Conservation (phyloP, 2,329 filamentous ascomycete genomes). For the Aspergillus sp. region DNA sequence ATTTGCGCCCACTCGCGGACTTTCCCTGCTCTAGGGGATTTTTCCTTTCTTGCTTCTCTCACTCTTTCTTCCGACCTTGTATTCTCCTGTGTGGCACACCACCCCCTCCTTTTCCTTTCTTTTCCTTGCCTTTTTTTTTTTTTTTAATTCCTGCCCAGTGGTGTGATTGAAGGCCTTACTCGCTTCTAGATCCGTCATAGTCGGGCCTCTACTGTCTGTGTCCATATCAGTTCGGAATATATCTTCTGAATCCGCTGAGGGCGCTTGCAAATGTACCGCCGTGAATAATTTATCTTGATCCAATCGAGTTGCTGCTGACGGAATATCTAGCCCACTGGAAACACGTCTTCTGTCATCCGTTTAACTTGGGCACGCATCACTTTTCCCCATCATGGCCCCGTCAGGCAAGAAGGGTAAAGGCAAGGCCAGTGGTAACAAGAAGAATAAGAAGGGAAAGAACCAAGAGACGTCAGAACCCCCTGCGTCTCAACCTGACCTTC, state of each 20-base stretch:
- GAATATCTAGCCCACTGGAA: constrained; percentile 29
- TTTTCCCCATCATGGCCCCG: constrained; percentile 27
- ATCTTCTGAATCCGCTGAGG: constrained; percentile 29
- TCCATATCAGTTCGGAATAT: constrained; percentile 30
- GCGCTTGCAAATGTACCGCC: constrained; percentile 33
- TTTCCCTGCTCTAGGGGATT: constrained; percentile 13
- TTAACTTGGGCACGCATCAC: constrained; percentile 33
- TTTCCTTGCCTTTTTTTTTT: constrained; percentile 3
- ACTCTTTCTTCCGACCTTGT: constrained; percentile 18
- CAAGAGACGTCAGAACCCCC: constrained; percentile 29
- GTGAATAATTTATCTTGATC: constrained; percentile 25
- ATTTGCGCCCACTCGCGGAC: constrained; percentile 31
- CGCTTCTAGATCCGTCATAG: constrained; percentile 19
- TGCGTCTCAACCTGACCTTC: constrained; percentile 23
- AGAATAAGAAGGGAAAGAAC: constrained; percentile 35
- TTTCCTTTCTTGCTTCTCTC: constrained; percentile 18
- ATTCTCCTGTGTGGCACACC: neutral
- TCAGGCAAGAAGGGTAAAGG: constrained; percentile 32
- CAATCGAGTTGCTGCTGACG: constrained; percentile 30
- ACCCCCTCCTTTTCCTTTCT: constrained; percentile 17
- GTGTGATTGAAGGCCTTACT: constrained; percentile 14
- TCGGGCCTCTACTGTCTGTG: constrained; percentile 17
- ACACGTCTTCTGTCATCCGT: constrained; percentile 28
- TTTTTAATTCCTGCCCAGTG: constrained; percentile 11
- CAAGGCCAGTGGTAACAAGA: constrained; percentile 30